Evolutionary conservation across 176 grass and related monocot genomes (phyloP).

Genomic region (Rhynchospora pubera): DNA sequence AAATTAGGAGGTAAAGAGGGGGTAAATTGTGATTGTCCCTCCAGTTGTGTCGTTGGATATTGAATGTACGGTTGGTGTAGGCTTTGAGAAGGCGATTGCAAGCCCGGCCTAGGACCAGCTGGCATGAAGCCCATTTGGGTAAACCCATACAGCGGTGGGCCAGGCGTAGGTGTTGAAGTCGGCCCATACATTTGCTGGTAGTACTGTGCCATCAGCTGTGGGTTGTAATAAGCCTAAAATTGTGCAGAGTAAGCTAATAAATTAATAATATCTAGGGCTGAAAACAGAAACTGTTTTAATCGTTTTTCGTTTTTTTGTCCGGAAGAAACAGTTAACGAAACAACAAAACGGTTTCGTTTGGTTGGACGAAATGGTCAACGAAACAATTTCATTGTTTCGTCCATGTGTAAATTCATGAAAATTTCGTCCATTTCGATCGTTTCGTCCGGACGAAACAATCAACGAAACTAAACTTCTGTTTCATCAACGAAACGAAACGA

Average conservation of each 20-base stretch:
- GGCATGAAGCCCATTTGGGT: conserved; percentile 40
- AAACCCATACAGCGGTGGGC: conserved; percentile 38
- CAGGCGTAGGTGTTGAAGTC: conserved; percentile 37
- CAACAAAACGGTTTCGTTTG: too few species aligned
- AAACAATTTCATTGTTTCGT: too few species aligned
- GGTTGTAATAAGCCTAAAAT: conserved; percentile 55
- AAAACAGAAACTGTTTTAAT: too few species aligned
- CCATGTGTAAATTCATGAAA: too few species aligned
- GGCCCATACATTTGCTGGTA: conserved; percentile 59
- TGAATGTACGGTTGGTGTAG: conserved; percentile 33
- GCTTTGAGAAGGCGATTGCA: conserved; percentile 36
- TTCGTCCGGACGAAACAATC: too few species aligned
- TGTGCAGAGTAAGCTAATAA: background rate
- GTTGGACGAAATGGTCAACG: too few species aligned
- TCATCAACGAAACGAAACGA: too few species aligned
- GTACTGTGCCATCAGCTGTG: conserved; percentile 57
- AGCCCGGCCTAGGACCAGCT: conserved; percentile 33
- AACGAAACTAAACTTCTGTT: too few species aligned
- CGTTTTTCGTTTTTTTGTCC: too few species aligned
- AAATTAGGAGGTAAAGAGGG: conserved; percentile 51
- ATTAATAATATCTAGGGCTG: too few species aligned
- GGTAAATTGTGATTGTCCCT: conserved; percentile 43
- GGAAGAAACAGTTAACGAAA: too few species aligned
- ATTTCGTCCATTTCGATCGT: too few species aligned
- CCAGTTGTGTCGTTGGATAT: conserved; percentile 27